Conservation (phyloP, 805 yeast species). For the Starmerella roubikii region DNA sequence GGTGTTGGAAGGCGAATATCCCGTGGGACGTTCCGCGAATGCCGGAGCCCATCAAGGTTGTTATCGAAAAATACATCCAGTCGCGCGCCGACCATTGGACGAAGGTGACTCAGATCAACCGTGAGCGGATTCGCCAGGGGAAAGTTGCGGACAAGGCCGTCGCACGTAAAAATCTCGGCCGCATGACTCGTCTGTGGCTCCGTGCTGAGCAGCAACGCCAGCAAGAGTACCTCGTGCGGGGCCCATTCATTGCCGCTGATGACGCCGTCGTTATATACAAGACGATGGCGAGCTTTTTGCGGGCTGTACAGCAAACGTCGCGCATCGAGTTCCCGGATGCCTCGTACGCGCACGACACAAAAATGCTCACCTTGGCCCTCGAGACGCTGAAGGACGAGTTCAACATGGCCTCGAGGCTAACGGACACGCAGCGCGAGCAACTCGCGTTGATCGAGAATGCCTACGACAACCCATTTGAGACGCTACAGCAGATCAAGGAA, state of each 20-base stretch:
- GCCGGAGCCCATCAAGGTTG: conserved; percentile 77
- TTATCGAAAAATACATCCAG: conserved; percentile 77
- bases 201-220: conserved; percentile 87
- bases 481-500: conserved; percentile 69
- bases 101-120: conserved; percentile 78
- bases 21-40: conserved; percentile 97
- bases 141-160: conserved; percentile 88
- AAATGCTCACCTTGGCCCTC: conserved; percentile 72
- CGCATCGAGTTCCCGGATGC: conserved; percentile 92
- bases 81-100: conserved; percentile 98
- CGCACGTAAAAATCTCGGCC: conserved; percentile 82
- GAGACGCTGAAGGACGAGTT: conserved; percentile 72
- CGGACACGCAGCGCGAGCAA: conserved; percentile 82
- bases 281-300: conserved; percentile 86
- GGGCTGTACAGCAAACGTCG: conserved; percentile 53
- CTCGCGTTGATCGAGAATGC: conserved; percentile 89
- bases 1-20: conserved; percentile 98
- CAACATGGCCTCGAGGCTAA: conserved; percentile 60
- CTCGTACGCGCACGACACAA: conserved; percentile 85
- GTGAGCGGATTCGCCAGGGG: conserved; percentile 82
- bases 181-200: conserved; percentile 84
- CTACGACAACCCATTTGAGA: conserved; percentile 92
- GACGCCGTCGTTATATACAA: conserved; percentile 81
- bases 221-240: conserved; percentile 60
- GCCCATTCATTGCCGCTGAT: conserved; percentile 73